phyloP scores from a whole-genome alignment of 1,284 basidiomycete species.

The Cutaneotrichosporon cavernicola region DNA sequence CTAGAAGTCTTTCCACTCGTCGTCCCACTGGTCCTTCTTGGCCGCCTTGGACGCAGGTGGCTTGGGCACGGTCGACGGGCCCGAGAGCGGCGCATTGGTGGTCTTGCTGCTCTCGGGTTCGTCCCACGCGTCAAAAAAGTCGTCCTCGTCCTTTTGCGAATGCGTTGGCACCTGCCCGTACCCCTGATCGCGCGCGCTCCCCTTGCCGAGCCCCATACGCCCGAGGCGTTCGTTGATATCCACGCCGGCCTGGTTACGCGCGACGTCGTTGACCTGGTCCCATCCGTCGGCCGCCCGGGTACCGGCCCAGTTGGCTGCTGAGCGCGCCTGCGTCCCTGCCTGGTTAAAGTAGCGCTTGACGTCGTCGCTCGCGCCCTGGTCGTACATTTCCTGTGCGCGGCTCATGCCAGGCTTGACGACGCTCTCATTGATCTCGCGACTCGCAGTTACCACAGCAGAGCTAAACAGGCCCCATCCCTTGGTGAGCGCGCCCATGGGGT shows the following conservation, averaged over 20 bases:
- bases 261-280: conserved; percentile 47
- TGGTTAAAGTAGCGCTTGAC: conserved; percentile 38
- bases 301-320: conserved; percentile 40
- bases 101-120: conserved; percentile 1
- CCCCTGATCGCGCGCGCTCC: conserved; percentile 19
- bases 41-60: conserved; percentile 2
- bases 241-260: conserved; percentile 45
- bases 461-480: conserved; percentile 55
- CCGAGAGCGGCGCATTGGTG: not conserved
- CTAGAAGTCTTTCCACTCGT: conserved; percentile 12
- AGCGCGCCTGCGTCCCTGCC: conserved; percentile 34
- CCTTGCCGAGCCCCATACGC: conserved; percentile 37
- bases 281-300: conserved; percentile 47
- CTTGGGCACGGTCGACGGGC: not conserved
- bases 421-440: conserved; percentile 47
- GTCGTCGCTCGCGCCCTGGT: conserved; percentile 31
- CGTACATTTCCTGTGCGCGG: conserved; percentile 37
- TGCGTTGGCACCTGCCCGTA: conserved; percentile 19
- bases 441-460: conserved; percentile 45
- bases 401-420: conserved; percentile 52
- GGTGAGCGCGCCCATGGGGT: conserved; percentile 47
- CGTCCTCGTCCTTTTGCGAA: conserved; percentile 30
- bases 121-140: conserved; percentile 45
- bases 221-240: conserved; percentile 51
- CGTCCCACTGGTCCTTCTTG: conserved; percentile 8